A percentile compares a stretch with the other conserved stretches of the same genome.
Conservation (phyloP, 306 rosid genomes). For the Medicago lupulina region DNA sequence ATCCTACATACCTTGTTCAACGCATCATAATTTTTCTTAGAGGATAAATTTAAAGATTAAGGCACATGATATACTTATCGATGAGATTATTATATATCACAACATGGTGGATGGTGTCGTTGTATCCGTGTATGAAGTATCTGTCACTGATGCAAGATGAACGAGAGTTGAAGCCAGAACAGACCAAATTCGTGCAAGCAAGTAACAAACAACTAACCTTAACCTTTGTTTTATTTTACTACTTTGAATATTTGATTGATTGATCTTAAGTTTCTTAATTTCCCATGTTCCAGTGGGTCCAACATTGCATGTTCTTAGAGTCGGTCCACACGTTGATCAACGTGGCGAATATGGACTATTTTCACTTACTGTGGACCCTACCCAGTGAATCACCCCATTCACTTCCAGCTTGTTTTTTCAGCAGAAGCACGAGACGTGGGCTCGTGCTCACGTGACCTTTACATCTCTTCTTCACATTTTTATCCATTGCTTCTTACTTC, state of each 20-base stretch:
- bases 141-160: neutral
- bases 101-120: neutral
- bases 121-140: neutral
- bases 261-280: neutral
- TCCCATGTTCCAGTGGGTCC: conserved; percentile 56
- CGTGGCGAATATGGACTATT: conserved; percentile 49
- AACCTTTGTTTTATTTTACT: neutral
- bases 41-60: too few species aligned
- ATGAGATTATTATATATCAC: too few species aligned
- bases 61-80: too few species aligned
- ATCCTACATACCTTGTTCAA: too few species aligned
- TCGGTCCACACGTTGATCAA: conserved; percentile 55
- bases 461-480: conserved; percentile 27
- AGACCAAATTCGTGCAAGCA: conserved; percentile 10
- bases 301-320: conserved; percentile 48
- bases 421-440: conserved; percentile 51
- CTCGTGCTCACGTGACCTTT: conserved; percentile 63
- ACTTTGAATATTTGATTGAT: neutral
- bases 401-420: conserved; percentile 39
- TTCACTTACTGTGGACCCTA: conserved; percentile 49
- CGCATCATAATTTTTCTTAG: too few species aligned
- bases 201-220: conserved; percentile 6
- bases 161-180: neutral
- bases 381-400: conserved; percentile 41
- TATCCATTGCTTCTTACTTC: conserved; percentile 13